A percentile compares a stretch with the other conserved stretches of the same genome.
These are phyloP conservation scores for Powellomyces hirtus DNA, from an alignment of 192 early-diverging fungal species.

Conservation along the genomic window DNA sequence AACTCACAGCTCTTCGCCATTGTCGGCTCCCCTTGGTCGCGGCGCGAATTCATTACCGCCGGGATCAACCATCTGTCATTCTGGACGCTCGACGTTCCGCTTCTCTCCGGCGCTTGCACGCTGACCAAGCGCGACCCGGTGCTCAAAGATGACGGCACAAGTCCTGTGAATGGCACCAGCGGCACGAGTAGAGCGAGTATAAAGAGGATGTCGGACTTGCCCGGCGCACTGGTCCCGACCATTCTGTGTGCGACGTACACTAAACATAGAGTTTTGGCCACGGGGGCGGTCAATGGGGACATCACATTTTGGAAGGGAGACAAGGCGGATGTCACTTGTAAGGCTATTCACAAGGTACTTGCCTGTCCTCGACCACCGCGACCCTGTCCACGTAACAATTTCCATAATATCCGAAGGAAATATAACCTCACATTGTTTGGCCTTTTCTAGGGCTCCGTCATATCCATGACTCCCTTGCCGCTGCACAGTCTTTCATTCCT, in stretches of 20 bases:
- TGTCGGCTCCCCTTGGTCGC: slow-evolving; percentile 16
- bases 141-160: slow-evolving; percentile 11
- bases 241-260: slow-evolving; percentile 15
- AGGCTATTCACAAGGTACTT: slow-evolving; percentile 20
- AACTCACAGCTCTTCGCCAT: slow-evolving; percentile 15
- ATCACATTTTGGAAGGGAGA: slow-evolving; percentile 25
- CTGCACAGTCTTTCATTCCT: slow-evolving; percentile 15
- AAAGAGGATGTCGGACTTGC: too few species aligned
- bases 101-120: neutral
- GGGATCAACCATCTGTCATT: slow-evolving; percentile 9
- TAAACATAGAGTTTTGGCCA: slow-evolving; percentile 10
- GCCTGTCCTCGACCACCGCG: too few species aligned
- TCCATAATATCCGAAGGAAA: neutral
- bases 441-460: slow-evolving; percentile 18
- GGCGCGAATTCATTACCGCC: slow-evolving; percentile 18
- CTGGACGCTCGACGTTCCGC: slow-evolving; percentile 22
- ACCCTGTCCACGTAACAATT: too few species aligned
- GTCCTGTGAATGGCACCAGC: too few species aligned
- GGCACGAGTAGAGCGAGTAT: neutral
- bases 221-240: neutral
- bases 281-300: slow-evolving; percentile 21
- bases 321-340: neutral
- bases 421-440: neutral
- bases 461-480: slow-evolving; percentile 13
- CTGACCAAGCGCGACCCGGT: neutral